These are phyloP conservation scores for Boletales sp. DNA, from an alignment of 768 basidiomycete species.

Conservation along the genomic window DNA sequence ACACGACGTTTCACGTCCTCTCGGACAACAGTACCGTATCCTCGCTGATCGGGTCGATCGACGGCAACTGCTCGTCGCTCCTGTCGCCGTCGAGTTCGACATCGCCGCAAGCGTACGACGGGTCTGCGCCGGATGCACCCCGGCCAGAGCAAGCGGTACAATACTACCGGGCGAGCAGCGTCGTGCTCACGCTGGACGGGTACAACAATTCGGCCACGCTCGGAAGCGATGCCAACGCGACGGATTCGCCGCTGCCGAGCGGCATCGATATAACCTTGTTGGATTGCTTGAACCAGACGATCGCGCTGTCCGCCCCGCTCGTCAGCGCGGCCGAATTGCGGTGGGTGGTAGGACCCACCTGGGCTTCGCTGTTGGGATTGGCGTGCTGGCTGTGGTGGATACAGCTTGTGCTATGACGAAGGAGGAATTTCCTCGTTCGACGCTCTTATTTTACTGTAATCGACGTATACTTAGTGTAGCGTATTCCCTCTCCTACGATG, in stretches of 20 bases:
- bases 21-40: conserved; percentile 46
- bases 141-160: conserved; percentile 56
- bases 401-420: neutral
- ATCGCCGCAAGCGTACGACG: conserved; percentile 31
- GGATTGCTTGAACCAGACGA: conserved; percentile 59
- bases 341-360: conserved; percentile 4
- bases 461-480: no score
- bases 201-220: conserved; percentile 63
- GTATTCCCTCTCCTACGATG: no score
- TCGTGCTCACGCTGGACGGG: conserved; percentile 58
- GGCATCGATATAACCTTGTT: conserved; percentile 49
- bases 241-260: conserved; percentile 50
- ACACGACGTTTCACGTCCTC: conserved; percentile 44
- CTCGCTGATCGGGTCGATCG: conserved; percentile 41
- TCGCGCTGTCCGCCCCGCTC: conserved; percentile 56
- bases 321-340: conserved; percentile 34
- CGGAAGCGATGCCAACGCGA: conserved; percentile 34
- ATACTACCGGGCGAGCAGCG: conserved; percentile 66
- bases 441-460: no score
- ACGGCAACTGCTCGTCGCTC: conserved; percentile 40
- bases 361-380: conserved; percentile 9
- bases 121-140: conserved; percentile 23
- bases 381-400: conserved; percentile 18
- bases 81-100: conserved; percentile 33
- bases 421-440: no score